These are phyloP conservation scores for Xenoacremonium recifei DNA, from an alignment of 2,329 filamentous ascomycete species.

Conservation along the genomic window DNA sequence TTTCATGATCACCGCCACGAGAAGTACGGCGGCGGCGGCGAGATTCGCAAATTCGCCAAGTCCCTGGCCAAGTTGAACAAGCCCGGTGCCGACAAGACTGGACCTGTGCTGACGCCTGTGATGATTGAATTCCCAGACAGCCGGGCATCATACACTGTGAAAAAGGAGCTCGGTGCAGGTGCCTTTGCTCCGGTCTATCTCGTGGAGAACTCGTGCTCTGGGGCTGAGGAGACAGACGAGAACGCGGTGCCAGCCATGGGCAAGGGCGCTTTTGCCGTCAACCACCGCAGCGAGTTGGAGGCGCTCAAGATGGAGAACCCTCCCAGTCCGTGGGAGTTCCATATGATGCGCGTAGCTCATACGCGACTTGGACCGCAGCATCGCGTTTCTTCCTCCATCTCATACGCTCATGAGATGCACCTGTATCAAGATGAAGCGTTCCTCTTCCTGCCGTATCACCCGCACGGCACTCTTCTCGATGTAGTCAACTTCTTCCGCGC, in stretches of 20 bases:
- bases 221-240: conserved; percentile 43
- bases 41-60: conserved; percentile 82
- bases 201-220: conserved; percentile 67
- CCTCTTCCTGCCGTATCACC: conserved; percentile 80
- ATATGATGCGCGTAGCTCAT: conserved; percentile 85
- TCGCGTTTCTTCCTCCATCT: conserved; percentile 73
- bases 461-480: conserved; percentile 91
- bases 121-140: conserved; percentile 66
- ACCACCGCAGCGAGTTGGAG: conserved; percentile 62
- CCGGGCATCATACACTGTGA: conserved; percentile 70
- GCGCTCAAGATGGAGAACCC: conserved; percentile 94
- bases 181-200: conserved; percentile 96
- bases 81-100: conserved; percentile 59
- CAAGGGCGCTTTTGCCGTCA: conserved; percentile 57
- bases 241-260: conserved; percentile 54
- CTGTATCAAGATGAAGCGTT: conserved; percentile 89
- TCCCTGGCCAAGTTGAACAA: conserved; percentile 56
- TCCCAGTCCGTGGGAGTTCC: conserved; percentile 90
- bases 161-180: conserved; percentile 84
- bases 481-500: conserved; percentile 82
- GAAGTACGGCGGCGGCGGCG: conserved; percentile 63
- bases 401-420: conserved; percentile 86
- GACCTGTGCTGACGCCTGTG: conserved; percentile 58
- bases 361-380: conserved; percentile 69
- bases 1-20: conserved; percentile 72